Percentiles rank a stretch among this genome's conserved stretches.
Conservation (phyloP, 2,329 filamentous ascomycete species). For the Pseudogymnoascus sp. region DNA sequence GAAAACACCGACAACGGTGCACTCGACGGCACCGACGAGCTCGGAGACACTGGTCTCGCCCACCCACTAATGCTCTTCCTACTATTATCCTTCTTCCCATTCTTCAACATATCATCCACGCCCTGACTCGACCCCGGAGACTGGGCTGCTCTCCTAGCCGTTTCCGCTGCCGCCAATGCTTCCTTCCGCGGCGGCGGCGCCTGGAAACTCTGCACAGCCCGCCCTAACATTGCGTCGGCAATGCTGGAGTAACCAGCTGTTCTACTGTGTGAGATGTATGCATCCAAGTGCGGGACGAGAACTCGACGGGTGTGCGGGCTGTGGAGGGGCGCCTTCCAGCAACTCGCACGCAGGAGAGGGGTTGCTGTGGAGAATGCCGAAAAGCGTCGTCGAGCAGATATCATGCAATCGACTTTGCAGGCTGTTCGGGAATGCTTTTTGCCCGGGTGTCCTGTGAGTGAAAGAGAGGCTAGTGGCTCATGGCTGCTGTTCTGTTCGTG, state of each 20-base stretch:
- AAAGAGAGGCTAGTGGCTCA: neutral
- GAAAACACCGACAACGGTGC: neutral
- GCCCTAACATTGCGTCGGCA: constrained; percentile 30
- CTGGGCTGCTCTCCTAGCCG: neutral
- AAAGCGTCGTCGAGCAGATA: constrained; percentile 21
- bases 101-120: constrained; percentile 6
- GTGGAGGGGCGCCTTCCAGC: constrained; percentile 22
- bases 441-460: neutral
- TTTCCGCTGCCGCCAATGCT: constrained; percentile 10
- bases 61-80: constrained; percentile 5
- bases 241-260: constrained; percentile 25
- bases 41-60: constrained; percentile 25
- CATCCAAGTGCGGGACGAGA: constrained; percentile 12
- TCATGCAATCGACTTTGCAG: constrained; percentile 26
- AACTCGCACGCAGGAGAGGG: constrained; percentile 23
- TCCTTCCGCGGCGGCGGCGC: constrained; percentile 20
- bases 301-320: neutral
- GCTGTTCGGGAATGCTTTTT: neutral
- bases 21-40: neutral
- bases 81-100: neutral
- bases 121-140: neutral
- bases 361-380: constrained; percentile 23
- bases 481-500: neutral
- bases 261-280: constrained; percentile 19
- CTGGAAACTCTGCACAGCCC: constrained; percentile 22